Percentiles rank a stretch among this genome's conserved stretches.
Conservation (phyloP, 805 yeast species). For the Nematodospora valgi region DNA sequence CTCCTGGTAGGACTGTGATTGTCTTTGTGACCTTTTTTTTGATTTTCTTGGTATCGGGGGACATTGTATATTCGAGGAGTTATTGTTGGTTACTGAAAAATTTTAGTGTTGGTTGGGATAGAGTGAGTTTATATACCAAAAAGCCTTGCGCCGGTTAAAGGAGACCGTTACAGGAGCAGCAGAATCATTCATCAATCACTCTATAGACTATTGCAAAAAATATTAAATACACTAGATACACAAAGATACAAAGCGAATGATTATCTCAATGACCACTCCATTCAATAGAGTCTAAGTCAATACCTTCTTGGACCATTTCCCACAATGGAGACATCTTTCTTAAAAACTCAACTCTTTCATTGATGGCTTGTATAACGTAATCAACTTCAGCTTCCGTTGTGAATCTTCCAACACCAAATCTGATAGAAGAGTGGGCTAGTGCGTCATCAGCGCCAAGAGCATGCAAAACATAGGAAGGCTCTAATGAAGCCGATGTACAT, state of each 20-base stretch:
- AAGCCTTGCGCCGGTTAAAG: no score
- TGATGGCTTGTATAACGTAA: conserved; percentile 84
- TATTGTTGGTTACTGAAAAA: no score
- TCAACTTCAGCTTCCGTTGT: conserved; percentile 96
- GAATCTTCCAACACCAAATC: conserved; percentile 96
- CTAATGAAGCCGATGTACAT: conserved; percentile 97
- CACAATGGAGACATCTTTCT: conserved; percentile 93
- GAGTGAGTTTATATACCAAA: no score
- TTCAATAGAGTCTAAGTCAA: conserved; percentile 87
- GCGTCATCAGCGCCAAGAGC: conserved; percentile 99
- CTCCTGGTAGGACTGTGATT: conserved; percentile 90
- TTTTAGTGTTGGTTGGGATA: no score
- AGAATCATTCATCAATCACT: no score
- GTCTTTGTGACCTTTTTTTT: conserved; percentile 57
- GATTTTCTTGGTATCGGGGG: no score
- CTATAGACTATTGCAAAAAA: not conserved
- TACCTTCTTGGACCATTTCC: conserved; percentile 99
- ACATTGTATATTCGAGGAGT: no score
- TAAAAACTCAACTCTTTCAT: conserved; percentile 84
- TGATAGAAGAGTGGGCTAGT: conserved; percentile 94
- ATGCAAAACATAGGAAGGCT: conserved; percentile 94
- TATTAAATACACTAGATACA: conserved; percentile 2
- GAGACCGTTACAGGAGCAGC: no score
- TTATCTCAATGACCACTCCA: conserved; percentile 90
- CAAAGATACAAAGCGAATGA: not conserved